Base-by-base conservation (phyloP, 441 rosid genomes). In the Manihot esculenta region DNA sequence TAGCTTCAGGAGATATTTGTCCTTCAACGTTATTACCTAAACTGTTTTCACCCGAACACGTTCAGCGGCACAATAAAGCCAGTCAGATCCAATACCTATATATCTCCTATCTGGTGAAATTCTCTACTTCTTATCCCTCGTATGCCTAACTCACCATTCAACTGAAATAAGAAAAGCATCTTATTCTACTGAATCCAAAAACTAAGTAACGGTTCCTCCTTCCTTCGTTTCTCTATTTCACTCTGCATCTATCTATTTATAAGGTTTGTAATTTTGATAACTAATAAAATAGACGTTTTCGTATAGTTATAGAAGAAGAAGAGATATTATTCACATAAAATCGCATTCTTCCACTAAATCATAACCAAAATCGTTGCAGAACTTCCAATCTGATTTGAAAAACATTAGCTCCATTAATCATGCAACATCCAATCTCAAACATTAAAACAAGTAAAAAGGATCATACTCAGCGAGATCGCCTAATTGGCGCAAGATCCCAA, bases 401-500 rank as follows among this genome's bases (percentile, higher is more conserved):
- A 66, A 20, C 20, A 55, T 42, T 26, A 4, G 5, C n/a, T 24
- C 42, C 42, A 38, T 21, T 15, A 67, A 57, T 45, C 63, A 50
- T 58, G 65, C 64, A 69, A 66, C 53, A 27, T 12, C 18, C 0
- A 15, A 57, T 1, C 45, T 12, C 10, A 62, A 66, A 62, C 48
- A 50, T 62, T 47, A 48, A 17, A 30, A 73, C 13, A 30, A 41
- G 64, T 47, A 20, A 35, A 21, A 38, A 33, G 21, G 38, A 67
- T 81, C 96, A 64, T 81, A 94, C 98, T 94, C 96, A 58, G 97
- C 94, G 65, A 94, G 97, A 83, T 95, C 99, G 85, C 99, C 98
- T 59, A 95, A 72, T 75, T 93, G 99, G 51, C 99, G 97, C 87
- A 95, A 90, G 87, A 95, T 89, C 76, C 99, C 99, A 71, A 93